These are phyloP conservation scores for Trichophyton mentagrophytes DNA, from an alignment of 2,329 filamentous ascomycete species.

Conservation along the genomic window DNA sequence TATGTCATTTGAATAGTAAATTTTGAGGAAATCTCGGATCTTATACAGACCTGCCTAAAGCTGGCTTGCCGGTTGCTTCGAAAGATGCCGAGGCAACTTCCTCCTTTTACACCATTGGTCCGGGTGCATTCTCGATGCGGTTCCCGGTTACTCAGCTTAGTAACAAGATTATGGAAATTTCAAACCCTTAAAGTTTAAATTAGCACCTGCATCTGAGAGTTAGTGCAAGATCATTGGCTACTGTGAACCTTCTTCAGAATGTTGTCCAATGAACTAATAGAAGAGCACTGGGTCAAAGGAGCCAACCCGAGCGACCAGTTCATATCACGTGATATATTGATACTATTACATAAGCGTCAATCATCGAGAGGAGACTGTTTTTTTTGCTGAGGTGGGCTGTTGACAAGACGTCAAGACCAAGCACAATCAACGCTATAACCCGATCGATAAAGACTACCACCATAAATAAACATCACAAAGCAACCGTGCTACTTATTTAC, in stretches of 20 bases:
- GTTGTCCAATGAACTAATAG: too few species aligned
- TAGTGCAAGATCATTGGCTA: too few species aligned
- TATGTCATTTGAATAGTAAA: neutral
- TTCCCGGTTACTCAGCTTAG: neutral
- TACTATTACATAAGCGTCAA: neutral
- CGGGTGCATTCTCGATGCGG: neutral
- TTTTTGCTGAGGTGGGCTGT: neutral
- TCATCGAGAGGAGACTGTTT: neutral
- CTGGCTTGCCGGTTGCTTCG: neutral
- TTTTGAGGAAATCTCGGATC: too few species aligned
- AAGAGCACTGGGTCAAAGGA: too few species aligned
- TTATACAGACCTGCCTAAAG: neutral
- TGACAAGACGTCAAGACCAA: neutral
- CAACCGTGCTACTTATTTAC: neutral
- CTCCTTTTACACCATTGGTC: neutral
- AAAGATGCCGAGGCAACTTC: neutral
- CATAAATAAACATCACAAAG: too few species aligned
- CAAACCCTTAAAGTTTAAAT: neutral
- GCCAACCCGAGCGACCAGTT: too few species aligned
- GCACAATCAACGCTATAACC: neutral
- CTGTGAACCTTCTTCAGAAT: too few species aligned
- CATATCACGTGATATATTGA: neutral
- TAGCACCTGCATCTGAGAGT: too few species aligned
- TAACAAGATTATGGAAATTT: neutral
- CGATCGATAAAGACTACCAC: too few species aligned